Base-by-base conservation (phyloP, 1,284 basidiomycete genomes). In the Naganishia cerealis region DNA sequence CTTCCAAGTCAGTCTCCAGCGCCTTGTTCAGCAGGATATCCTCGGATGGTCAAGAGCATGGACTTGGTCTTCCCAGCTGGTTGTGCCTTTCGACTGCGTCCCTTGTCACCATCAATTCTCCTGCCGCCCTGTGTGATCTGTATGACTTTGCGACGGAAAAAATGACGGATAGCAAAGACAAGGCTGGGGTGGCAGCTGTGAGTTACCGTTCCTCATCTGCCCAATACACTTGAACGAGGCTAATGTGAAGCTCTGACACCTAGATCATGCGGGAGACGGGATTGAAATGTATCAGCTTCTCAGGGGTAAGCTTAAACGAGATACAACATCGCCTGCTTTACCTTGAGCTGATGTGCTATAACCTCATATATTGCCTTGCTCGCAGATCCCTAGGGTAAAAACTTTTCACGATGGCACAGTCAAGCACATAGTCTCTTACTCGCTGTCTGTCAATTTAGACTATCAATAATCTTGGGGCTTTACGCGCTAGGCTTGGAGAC, bases 241-340 rank as follows among this genome's bases (percentile, higher is more conserved):
- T 63, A 4, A 9, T 63, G 43, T 38, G 9, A 52, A 18, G 15
- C 24, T 15, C 24, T 57, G 18, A 8, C 2, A 33, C 29, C 29
- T 33, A 71, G 71, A 63, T 94, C 73, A 94, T 98, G 87, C 86
- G 95, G 61, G 95, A 99, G 83, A 87, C 90, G 12, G 92, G 92
- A 7, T 79, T 99, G 77, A 98, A 99, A 82, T 94, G 91, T 75
- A 88, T 89, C 76, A 91, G 94, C 72, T 94, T 96, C 79, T 87
- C 92, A 71, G 29, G 29, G 29, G 29, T 33, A 33, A 33, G 29
- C 29, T 33, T 6, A 33, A 33, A 33, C 29, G 29, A 33, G 29
- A 33, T 33, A 33, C 29, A 33, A 33, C 29, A 33, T 33, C 6
- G 29, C 29, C 29, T 33, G 29, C 29, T 33, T 33, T 33, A 33